Evolutionary conservation across 345 rosid genomes (phyloP).

Genomic region (Crucihimalaya himalaica): DNA sequence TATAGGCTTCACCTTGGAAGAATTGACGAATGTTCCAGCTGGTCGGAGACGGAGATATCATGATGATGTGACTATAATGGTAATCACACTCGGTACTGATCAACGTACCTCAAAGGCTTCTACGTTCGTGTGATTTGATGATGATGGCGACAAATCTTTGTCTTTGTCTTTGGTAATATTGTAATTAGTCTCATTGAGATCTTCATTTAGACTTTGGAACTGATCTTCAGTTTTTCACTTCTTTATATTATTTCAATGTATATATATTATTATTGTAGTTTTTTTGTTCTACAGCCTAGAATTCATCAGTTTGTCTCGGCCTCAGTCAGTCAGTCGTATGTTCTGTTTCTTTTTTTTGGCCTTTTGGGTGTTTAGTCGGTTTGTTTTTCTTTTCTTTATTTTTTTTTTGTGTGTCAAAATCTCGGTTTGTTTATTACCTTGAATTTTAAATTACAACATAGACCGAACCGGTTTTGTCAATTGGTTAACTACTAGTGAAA

Average conservation of each 20-base stretch:
- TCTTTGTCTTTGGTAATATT: conserved; percentile 18
- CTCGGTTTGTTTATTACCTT: background rate
- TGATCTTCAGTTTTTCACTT: conserved; percentile 5
- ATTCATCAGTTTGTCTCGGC: background rate
- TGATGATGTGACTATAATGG: conserved; percentile 89
- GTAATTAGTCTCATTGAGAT: conserved; percentile 32
- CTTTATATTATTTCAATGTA: background rate
- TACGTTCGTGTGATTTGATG: conserved; percentile 45
- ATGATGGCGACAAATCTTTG: conserved; percentile 38
- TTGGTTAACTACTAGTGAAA: conserved; percentile 11
- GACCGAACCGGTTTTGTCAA: background rate
- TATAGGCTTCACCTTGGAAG: conserved; percentile 87
- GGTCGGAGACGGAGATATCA: conserved; percentile 96
- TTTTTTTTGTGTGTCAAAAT: no score
- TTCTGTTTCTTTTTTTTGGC: background rate
- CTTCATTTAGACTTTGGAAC: conserved; percentile 3
- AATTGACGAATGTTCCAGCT: conserved; percentile 85
- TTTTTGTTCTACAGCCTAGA: background rate
- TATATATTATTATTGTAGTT: background rate
- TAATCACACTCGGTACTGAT: conserved; percentile 78
- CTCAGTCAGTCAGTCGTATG: background rate
- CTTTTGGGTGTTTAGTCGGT: background rate
- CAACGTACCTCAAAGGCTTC: conserved; percentile 92
- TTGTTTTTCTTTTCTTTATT: no score
- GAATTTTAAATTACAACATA: background rate